These are phyloP conservation scores for Hericium erinaceus DNA, from an alignment of 768 basidiomycete species.

Conservation along the genomic window DNA sequence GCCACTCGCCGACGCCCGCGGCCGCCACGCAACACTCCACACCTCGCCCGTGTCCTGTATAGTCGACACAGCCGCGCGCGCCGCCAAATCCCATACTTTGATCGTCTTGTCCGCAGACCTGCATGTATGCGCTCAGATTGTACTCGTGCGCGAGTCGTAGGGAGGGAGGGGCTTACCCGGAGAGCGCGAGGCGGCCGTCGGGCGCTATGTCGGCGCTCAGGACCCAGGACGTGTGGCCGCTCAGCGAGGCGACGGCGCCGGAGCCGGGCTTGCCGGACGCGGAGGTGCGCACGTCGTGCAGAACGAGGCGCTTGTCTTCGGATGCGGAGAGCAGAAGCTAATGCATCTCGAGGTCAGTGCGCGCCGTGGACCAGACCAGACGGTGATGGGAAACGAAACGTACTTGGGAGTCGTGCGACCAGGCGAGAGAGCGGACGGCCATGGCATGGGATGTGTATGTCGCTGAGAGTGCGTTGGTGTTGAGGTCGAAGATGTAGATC, in stretches of 20 bases:
- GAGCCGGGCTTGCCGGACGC: slow-evolving; percentile 49
- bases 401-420: slow-evolving; percentile 87
- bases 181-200: slow-evolving; percentile 69
- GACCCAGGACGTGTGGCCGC: slow-evolving; percentile 89
- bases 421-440: slow-evolving; percentile 77
- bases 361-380: neutral
- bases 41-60: slow-evolving; percentile 74
- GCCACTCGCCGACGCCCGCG: slow-evolving; percentile 40
- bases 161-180: slow-evolving; percentile 46
- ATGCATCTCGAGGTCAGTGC: neutral
- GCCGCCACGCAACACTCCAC: slow-evolving; percentile 79
- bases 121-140: slow-evolving; percentile 1
- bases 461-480: slow-evolving; percentile 50
- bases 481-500: slow-evolving; percentile 77
- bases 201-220: slow-evolving; percentile 75
- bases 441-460: slow-evolving; percentile 87
- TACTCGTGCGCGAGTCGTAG: neutral
- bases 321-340: slow-evolving; percentile 85
- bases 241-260: slow-evolving; percentile 76
- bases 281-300: slow-evolving; percentile 82
- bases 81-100: slow-evolving; percentile 79
- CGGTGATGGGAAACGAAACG: slow-evolving; percentile 19
- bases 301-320: slow-evolving; percentile 84
- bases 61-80: slow-evolving; percentile 67
- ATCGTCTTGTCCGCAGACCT: slow-evolving; percentile 82